Percentiles rank a stretch among this genome's conserved stretches.
Evolutionary conservation across 2,329 filamentous ascomycete species (phyloP).

Genomic region (Corniculantispora saksenae): DNA sequence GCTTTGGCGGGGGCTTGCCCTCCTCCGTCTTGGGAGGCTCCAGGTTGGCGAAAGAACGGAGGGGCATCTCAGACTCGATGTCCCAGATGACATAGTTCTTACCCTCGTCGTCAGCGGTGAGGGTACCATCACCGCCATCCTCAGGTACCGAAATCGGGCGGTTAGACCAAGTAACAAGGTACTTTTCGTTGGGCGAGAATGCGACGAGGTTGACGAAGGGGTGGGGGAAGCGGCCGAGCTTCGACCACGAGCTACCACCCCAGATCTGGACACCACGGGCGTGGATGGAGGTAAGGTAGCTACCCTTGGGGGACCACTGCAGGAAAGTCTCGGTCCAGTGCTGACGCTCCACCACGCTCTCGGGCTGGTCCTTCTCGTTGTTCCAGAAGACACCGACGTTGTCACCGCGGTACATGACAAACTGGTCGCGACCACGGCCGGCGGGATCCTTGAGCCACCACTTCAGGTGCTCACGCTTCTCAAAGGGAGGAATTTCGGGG

Average conservation of each 20-base stretch:
- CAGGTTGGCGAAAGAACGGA: slow-evolving; percentile 90
- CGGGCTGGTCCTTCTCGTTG: slow-evolving; percentile 88
- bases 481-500: slow-evolving; percentile 82
- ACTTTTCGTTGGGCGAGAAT: slow-evolving; percentile 91
- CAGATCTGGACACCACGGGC: slow-evolving; percentile 95
- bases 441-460: slow-evolving; percentile 86
- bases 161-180: slow-evolving; percentile 95
- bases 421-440: slow-evolving; percentile 86
- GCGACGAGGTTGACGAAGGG: slow-evolving; percentile 94
- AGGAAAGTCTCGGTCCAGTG: slow-evolving; percentile 99
- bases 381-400: slow-evolving; percentile 97
- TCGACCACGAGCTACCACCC: slow-evolving; percentile 86
- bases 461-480: slow-evolving; percentile 91
- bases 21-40: slow-evolving; percentile 66
- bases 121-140: slow-evolving; percentile 76
- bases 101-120: slow-evolving; percentile 90
- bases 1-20: slow-evolving; percentile 74
- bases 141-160: slow-evolving; percentile 91
- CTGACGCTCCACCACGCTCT: slow-evolving; percentile 85
- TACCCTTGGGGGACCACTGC: slow-evolving; percentile 95
- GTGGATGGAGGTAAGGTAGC: slow-evolving; percentile 92
- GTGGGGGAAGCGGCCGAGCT: slow-evolving; percentile 91
- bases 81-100: slow-evolving; percentile 99
- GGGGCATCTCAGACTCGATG: slow-evolving; percentile 81
- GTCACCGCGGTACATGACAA: slow-evolving; percentile 90